Conservation (phyloP, 2,329 filamentous ascomycete genomes). For the Paecilomyces fulvus region DNA sequence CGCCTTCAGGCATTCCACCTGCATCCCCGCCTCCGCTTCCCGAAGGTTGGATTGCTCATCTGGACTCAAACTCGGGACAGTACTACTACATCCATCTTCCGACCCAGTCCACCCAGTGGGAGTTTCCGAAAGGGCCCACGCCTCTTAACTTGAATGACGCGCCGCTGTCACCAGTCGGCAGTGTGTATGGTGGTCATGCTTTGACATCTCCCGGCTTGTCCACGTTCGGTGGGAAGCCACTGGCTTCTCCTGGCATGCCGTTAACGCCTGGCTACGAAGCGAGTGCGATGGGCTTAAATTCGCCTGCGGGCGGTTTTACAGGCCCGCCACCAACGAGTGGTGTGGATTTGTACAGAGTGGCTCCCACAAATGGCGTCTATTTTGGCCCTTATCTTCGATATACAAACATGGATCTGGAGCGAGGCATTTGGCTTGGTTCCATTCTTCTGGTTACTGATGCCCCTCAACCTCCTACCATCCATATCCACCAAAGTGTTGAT, state of each 20-base stretch:
- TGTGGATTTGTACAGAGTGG: conserved; percentile 88
- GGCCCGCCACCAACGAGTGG: conserved; percentile 71
- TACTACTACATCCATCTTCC: conserved; percentile 98
- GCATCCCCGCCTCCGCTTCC: conserved; percentile 86
- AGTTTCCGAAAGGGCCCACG: conserved; percentile 93
- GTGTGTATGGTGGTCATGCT: conserved; percentile 63
- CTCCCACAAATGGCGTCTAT: conserved; percentile 92
- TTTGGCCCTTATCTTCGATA: conserved; percentile 95
- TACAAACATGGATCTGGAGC: conserved; percentile 93
- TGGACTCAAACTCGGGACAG: conserved; percentile 91
- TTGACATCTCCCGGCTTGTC: conserved; percentile 60
- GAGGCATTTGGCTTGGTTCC: conserved; percentile 82
- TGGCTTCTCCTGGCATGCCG: conserved; percentile 74
- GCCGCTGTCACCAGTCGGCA: conserved; percentile 74
- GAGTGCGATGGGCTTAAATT: conserved; percentile 76
- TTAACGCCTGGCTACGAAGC: conserved; percentile 77
- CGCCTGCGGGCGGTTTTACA: conserved; percentile 72
- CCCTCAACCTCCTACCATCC: conserved; percentile 88
- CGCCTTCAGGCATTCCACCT: conserved; percentile 48
- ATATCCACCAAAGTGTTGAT: conserved; percentile 83
- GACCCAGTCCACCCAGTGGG: conserved; percentile 95
- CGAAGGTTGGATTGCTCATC: conserved; percentile 95
- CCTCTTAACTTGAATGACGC: conserved; percentile 74
- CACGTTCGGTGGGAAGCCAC: conserved; percentile 40
- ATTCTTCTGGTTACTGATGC: conserved; percentile 89